Conservation (phyloP, 2,329 filamentous ascomycete genomes). For the Verticillium nubilum region DNA sequence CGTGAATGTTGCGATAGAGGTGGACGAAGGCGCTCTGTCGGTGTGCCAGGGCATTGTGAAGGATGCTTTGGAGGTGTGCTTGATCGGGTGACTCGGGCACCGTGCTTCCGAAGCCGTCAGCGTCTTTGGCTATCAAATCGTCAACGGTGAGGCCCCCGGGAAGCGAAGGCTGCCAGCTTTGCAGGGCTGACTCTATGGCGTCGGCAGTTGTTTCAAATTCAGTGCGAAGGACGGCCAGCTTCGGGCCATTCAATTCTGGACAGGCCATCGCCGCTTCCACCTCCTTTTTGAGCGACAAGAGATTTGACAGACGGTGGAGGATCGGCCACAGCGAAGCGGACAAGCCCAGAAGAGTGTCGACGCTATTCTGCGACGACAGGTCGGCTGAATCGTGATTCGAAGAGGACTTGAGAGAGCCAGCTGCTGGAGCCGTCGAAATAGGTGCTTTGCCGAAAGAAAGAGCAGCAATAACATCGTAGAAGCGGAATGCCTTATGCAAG, state of each 20-base stretch:
- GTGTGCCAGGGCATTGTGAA: slow-evolving; percentile 56
- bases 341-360: slow-evolving; percentile 56
- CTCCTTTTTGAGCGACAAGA: slow-evolving; percentile 46
- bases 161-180: slow-evolving; percentile 49
- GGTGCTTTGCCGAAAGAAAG: slow-evolving; percentile 55
- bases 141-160: slow-evolving; percentile 27
- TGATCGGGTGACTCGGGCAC: slow-evolving; percentile 21
- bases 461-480: slow-evolving; percentile 61
- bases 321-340: slow-evolving; percentile 59
- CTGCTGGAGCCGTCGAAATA: slow-evolving; percentile 43
- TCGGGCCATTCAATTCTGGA: slow-evolving; percentile 29
- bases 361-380: slow-evolving; percentile 43
- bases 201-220: slow-evolving; percentile 46
- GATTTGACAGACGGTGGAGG: slow-evolving; percentile 53
- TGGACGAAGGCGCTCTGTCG: slow-evolving; percentile 54
- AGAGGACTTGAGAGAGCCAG: slow-evolving; percentile 39
- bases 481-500: slow-evolving; percentile 49
- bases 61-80: slow-evolving; percentile 44
- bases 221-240: slow-evolving; percentile 40
- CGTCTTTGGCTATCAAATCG: slow-evolving; percentile 16
- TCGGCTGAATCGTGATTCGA: slow-evolving; percentile 38
- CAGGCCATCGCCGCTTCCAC: slow-evolving; percentile 38
- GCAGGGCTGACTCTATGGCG: slow-evolving; percentile 49
- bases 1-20: slow-evolving; percentile 49
- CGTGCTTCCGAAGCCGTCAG: slow-evolving; percentile 12